These are phyloP conservation scores for Porogramme epimiltina DNA, from an alignment of 1,284 basidiomycete genomes.

Conservation along the genomic window DNA sequence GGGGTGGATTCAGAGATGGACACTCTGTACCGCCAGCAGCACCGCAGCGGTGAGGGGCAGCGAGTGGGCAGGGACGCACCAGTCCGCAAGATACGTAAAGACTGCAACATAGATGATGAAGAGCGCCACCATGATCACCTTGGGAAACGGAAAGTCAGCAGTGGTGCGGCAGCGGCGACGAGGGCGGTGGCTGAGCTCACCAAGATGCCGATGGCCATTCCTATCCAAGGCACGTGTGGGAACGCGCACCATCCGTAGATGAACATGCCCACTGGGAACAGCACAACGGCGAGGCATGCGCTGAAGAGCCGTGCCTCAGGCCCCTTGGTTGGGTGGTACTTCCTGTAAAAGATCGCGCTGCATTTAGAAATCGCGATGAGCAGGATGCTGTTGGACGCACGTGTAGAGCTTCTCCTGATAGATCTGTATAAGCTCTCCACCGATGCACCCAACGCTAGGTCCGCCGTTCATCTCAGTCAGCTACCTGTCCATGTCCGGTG, in stretches of 20 bases:
- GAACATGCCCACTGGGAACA: constrained; percentile 68
- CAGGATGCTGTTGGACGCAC: constrained; percentile 30
- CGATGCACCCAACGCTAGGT: constrained; percentile 57
- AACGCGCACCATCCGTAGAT: constrained; percentile 67
- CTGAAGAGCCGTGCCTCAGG: constrained; percentile 76
- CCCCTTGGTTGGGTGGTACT: constrained; percentile 54
- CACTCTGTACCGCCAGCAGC: too few relatives aligned
- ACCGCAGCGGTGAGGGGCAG: too few relatives aligned
- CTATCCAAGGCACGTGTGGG: constrained; percentile 56
- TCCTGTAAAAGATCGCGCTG: constrained; percentile 35
- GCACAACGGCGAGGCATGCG: constrained; percentile 64
- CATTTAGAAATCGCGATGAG: not conserved
- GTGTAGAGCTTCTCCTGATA: constrained; percentile 70
- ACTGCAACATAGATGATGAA: constrained; percentile 68
- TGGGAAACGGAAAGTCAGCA: not conserved
- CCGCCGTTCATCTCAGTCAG: too few relatives aligned
- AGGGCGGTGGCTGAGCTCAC: constrained; percentile 32
- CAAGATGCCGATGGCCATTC: constrained; percentile 52
- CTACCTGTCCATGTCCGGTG: too few relatives aligned
- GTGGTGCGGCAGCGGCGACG: not conserved
- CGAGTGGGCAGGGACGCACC: too few relatives aligned
- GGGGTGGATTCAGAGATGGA: too few relatives aligned
- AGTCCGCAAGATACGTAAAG: constrained; percentile 75
- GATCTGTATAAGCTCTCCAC: constrained; percentile 60
- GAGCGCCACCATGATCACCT: constrained; percentile 48